Conservation (phyloP, 2,329 filamentous ascomycete species). For the Xylaria sp. region DNA sequence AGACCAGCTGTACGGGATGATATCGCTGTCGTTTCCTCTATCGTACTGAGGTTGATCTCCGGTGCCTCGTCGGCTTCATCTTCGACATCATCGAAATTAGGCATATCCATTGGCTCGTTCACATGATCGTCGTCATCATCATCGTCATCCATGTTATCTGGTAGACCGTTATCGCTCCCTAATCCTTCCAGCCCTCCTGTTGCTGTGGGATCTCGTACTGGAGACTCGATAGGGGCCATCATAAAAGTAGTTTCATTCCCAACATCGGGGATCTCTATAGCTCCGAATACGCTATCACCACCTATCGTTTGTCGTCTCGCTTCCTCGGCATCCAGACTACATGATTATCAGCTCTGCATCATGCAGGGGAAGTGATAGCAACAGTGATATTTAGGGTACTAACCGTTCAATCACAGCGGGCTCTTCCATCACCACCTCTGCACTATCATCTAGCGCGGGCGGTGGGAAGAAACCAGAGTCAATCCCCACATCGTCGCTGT, state of each 20-base stretch:
- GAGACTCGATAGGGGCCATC: conserved; percentile 46
- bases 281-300: conserved; percentile 57
- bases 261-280: conserved; percentile 54
- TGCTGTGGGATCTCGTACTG: conserved; percentile 37
- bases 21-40: conserved; percentile 16
- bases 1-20: not conserved
- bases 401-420: conserved; percentile 53
- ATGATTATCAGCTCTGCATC: conserved; percentile 13
- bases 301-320: conserved; percentile 48
- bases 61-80: conserved; percentile 29
- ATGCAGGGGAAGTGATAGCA: not conserved
- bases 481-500: conserved; percentile 50
- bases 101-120: conserved; percentile 34
- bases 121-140: conserved; percentile 33
- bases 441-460: conserved; percentile 48
- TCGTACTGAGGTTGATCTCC: conserved; percentile 20
- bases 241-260: conserved; percentile 59
- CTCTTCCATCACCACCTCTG: conserved; percentile 45
- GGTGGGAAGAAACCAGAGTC: conserved; percentile 61
- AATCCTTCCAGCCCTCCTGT: conserved; percentile 29
- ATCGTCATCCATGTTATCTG: conserved; percentile 34
- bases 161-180: conserved; percentile 29
- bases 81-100: conserved; percentile 36
- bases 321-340: conserved; percentile 48
- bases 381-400: conserved; percentile 19